These are phyloP conservation scores for Phytophthora hybrid DNA, from an alignment of 352 stramenopile species.

Conservation along the genomic window DNA sequence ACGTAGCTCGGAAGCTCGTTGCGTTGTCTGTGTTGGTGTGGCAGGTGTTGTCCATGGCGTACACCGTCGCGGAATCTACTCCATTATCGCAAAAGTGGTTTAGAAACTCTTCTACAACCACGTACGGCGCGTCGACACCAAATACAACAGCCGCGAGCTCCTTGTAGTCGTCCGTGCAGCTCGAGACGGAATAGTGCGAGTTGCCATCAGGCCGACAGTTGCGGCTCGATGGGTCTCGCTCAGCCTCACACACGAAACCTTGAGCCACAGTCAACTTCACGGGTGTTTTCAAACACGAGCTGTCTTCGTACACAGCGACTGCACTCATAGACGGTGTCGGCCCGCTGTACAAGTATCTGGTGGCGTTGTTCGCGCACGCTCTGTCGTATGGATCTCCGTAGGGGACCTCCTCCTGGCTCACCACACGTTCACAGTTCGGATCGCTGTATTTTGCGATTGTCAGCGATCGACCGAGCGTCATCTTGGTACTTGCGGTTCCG, in stretches of 20 bases:
- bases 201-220: neutral
- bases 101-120: neutral
- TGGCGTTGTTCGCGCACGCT: neutral
- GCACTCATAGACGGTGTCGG: neutral
- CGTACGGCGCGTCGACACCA: neutral
- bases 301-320: neutral
- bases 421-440: neutral
- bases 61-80: neutral
- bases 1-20: neutral
- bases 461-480: neutral
- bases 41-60: neutral
- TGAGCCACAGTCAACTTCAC: neutral
- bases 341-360: neutral
- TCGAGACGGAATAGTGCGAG: neutral
- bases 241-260: too few relatives aligned
- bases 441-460: neutral
- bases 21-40: neutral
- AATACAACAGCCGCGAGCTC: neutral
- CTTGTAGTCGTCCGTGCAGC: neutral
- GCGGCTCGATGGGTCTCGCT: neutral
- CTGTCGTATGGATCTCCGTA: neutral
- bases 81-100: neutral
- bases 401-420: neutral
- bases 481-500: neutral
- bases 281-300: neutral